These are phyloP conservation scores for Kurtzmaniella quercitrusa DNA, from an alignment of 1,139 yeast genomes.

Conservation along the genomic window DNA sequence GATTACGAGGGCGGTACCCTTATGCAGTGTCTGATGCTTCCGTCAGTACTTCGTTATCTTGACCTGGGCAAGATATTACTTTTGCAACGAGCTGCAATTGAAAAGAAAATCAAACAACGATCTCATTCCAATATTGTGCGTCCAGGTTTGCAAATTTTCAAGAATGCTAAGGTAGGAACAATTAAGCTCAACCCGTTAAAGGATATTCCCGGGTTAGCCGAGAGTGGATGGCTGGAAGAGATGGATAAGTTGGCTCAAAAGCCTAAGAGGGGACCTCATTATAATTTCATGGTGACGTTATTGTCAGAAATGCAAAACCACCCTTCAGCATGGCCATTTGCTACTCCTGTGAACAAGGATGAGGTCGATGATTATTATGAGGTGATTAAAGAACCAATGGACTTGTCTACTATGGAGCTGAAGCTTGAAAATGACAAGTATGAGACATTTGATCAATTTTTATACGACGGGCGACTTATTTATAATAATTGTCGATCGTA, in stretches of 20 bases:
- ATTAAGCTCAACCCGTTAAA: conserved; percentile 49
- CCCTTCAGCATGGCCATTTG: conserved; percentile 99
- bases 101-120: conserved; percentile 74
- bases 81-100: conserved; percentile 87
- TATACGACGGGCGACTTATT: conserved; percentile 81
- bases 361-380: conserved; percentile 97
- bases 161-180: conserved; percentile 41
- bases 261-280: conserved; percentile 93
- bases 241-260: conserved; percentile 96
- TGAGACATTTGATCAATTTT: conserved; percentile 84
- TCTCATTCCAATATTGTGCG: conserved; percentile 78
- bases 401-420: conserved; percentile 89
- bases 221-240: conserved; percentile 97
- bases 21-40: conserved; percentile 96
- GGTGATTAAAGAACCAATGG: conserved; percentile 99
- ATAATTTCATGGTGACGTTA: conserved; percentile 86
- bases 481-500: conserved; percentile 89
- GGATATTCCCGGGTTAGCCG: conserved; percentile 81
- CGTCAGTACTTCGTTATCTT: conserved; percentile 71
- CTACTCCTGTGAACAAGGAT: conserved; percentile 85
- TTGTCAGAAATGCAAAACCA: conserved; percentile 87
- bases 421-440: conserved; percentile 90
- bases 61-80: conserved; percentile 84
- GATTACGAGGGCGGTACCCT: conserved; percentile 98
- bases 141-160: conserved; percentile 76